These are phyloP conservation scores for Sporisorium exsertum DNA, from an alignment of 1,284 basidiomycete species.

Conservation along the genomic window DNA sequence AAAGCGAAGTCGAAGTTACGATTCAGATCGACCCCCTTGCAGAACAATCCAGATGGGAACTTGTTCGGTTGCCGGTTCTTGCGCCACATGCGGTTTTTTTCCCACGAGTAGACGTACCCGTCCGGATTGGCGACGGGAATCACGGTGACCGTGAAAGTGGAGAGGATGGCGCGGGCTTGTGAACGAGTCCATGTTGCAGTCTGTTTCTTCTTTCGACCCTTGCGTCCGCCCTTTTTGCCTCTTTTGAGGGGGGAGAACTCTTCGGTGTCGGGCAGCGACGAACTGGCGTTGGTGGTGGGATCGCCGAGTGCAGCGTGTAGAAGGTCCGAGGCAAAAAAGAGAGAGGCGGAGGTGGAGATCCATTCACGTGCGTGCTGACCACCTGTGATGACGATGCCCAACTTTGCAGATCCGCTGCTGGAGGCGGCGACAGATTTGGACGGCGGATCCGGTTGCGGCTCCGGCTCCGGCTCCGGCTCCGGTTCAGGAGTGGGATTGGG, in stretches of 20 bases:
- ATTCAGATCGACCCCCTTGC: conserved; percentile 79
- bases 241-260: background rate
- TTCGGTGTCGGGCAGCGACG: background rate
- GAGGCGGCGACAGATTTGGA: conserved; percentile 7
- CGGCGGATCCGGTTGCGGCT: conserved; percentile 18
- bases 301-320: conserved; percentile 19
- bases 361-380: conserved; percentile 72
- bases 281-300: background rate
- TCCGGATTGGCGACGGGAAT: conserved; percentile 85
- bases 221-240: conserved; percentile 8
- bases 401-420: background rate
- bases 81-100: conserved; percentile 80
- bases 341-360: conserved; percentile 80
- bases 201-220: conserved; percentile 15
- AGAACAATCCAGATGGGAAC: conserved; percentile 69
- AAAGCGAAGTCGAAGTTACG: conserved; percentile 75
- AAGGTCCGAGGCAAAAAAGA: conserved; percentile 74
- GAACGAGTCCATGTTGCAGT: conserved; percentile 17
- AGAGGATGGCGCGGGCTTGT: conserved; percentile 71
- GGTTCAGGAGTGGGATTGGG: conserved; percentile 16
- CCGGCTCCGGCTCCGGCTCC: conserved; percentile 18
- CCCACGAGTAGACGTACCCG: conserved; percentile 79
- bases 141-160: conserved; percentile 79
- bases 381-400: conserved; percentile 41
- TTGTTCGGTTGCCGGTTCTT: conserved; percentile 77